Evolutionary conservation across 495 filamentous ascomycete genomes (phyloP), one percentile per base, ranked within the genome.

Genomic region (Hypoxylon rickii): DNA sequence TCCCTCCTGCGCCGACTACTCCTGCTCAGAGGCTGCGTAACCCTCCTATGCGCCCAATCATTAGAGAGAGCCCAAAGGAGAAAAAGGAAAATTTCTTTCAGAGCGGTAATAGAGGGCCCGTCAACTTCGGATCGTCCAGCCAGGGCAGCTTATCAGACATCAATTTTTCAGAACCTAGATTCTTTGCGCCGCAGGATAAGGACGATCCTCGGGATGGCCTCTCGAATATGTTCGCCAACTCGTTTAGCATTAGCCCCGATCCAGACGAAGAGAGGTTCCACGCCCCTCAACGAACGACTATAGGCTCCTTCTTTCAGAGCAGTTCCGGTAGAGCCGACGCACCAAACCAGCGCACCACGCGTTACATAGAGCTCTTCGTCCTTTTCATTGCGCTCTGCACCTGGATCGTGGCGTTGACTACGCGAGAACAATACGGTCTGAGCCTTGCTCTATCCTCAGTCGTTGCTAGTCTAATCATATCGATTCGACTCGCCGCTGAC

Each of bases 21-120:
- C 86, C 85, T 3, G 81, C 86, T 7, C 84, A 85, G 70, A 76
- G 75, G 40, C 70, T 86, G 19, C 83, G 84, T 45, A 88, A 85
- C 54, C 85, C 84, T 11, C 71, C 78, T 3, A 81, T 76, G 43
- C 72, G 77, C 50, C 75, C 78, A 8, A 63, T 69, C 8, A 71
- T 84, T 36, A 66, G 73, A 21, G 63, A 67, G 10, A 72, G 72
- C n/a, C 67, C 76, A 4, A 68, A 69, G 20, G 60, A 70, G 51
- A 73, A 72, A 44, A 74, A 79, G 53, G 55, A 76, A 33, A 72
- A 73, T 39, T 78, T 79, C 63, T 80, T 81, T 37, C 52, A 61
- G 20, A 57, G 51, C 10, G 21, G 37, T 10, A 38, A 33, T 19
- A 62, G 51, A 17, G 55, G 51, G n/a, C 55, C 57, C 18, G 15